A percentile compares a stretch with the other conserved stretches of the same genome.
Conservation (phyloP, 2,329 filamentous ascomycete species). For the Emergomyces orientalis region DNA sequence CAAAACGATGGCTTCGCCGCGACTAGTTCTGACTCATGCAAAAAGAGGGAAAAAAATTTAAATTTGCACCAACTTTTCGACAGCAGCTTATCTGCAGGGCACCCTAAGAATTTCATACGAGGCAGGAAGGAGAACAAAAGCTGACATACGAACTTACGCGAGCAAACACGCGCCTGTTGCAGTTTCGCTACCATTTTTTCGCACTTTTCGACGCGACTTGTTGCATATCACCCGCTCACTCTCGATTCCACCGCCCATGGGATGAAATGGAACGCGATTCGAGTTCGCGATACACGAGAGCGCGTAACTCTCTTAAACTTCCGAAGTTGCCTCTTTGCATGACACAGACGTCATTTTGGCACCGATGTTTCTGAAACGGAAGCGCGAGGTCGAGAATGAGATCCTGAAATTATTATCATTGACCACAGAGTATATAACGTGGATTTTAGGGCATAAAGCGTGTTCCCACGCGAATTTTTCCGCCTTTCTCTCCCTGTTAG, state of each 20-base stretch:
- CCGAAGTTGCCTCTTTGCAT: neutral
- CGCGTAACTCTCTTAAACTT: neutral
- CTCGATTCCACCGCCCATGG: neutral
- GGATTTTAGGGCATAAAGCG: too few relatives aligned
- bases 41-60: neutral
- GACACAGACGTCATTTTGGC: neutral
- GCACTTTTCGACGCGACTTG: neutral
- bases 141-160: neutral
- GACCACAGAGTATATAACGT: too few relatives aligned
- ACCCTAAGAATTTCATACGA: neutral
- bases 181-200: neutral
- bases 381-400: neutral
- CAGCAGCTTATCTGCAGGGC: neutral
- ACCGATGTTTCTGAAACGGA: neutral
- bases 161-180: neutral
- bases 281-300: neutral
- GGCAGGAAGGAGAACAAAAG: neutral
- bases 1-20: neutral
- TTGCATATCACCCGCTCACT: neutral
- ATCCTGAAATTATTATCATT: neutral
- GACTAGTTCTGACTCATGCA: neutral
- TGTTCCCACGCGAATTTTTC: too few relatives aligned
- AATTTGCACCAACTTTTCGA: too few relatives aligned
- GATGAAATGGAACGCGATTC: neutral
- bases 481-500: too few relatives aligned